A percentile compares a stretch with the other conserved stretches of the same genome.
Conservation (phyloP, 345 rosid genomes). For the Rhodamnia rubescens region DNA sequence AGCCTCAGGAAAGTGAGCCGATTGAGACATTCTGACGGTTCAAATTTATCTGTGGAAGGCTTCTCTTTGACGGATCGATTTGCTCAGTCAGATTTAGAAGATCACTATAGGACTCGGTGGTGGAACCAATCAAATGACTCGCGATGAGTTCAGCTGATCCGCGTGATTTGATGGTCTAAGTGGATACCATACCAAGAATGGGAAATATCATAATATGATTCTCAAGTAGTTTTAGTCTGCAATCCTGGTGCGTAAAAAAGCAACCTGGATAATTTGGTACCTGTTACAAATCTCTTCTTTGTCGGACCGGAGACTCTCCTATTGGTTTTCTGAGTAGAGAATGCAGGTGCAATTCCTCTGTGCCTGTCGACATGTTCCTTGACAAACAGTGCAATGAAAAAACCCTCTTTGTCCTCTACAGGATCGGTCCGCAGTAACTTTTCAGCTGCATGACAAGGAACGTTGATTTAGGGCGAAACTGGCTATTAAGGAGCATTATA, state of each 20-base stretch:
- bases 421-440: constrained; percentile 39
- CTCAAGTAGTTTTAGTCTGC: background rate
- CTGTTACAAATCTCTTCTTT: background rate
- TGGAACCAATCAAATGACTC: background rate
- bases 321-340: background rate
- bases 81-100: background rate
- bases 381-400: constrained; percentile 64
- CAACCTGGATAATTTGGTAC: background rate
- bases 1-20: background rate
- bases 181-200: background rate
- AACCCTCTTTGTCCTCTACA: constrained; percentile 72
- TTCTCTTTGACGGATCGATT: background rate
- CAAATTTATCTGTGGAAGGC: background rate
- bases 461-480: background rate
- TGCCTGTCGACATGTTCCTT: background rate
- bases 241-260: background rate
- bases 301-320: background rate
- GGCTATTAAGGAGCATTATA: background rate
- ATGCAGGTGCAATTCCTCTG: background rate
- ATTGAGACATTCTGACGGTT: background rate
- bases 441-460: constrained; percentile 19
- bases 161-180: background rate
- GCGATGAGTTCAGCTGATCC: background rate
- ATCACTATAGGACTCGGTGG: background rate
- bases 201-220: background rate